These are phyloP conservation scores for Medicago truncatula DNA, from an alignment of 306 rosid species.

Conservation along the genomic window DNA sequence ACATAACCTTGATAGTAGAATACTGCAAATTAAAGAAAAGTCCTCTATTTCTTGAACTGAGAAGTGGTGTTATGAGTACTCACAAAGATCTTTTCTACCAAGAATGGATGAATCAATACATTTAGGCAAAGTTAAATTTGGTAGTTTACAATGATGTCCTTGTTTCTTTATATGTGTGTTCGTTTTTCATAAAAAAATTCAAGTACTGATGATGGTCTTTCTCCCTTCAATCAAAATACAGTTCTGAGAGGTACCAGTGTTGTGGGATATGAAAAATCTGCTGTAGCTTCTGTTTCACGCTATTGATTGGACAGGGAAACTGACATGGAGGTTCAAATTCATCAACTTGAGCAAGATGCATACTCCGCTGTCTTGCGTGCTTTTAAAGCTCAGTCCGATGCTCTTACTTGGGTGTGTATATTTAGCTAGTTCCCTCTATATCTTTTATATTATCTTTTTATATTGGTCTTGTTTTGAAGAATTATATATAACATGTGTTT, in stretches of 20 bases:
- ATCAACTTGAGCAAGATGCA: slow-evolving; percentile 92
- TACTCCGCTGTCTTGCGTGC: slow-evolving; percentile 94
- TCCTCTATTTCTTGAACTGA: slow-evolving; percentile 15
- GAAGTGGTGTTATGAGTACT: slow-evolving; percentile 9
- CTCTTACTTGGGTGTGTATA: slow-evolving; percentile 97
- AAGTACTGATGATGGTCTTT: slow-evolving; percentile 69
- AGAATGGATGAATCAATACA: slow-evolving; percentile 3
- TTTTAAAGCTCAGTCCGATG: slow-evolving; percentile 96
- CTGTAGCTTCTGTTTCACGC: slow-evolving; percentile 49
- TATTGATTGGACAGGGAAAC: not conserved
- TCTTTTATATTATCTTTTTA: slow-evolving; percentile 14
- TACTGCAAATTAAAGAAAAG: not conserved
- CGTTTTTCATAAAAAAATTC: slow-evolving; percentile 39
- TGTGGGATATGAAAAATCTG: slow-evolving; percentile 59
- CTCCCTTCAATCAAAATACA: slow-evolving; percentile 69
- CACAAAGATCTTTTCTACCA: not conserved
- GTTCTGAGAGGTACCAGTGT: slow-evolving; percentile 55
- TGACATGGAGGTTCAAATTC: slow-evolving; percentile 88
- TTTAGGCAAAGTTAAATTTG: slow-evolving; percentile 13
- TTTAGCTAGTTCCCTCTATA: slow-evolving; percentile 31
- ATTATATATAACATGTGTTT: slow-evolving; percentile 23
- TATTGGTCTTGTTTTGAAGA: slow-evolving; percentile 23
- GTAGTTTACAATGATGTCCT: not conserved
- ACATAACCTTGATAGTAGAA: not conserved
- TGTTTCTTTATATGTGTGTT: slow-evolving; percentile 15